Base-by-base conservation (phyloP, 2,329 filamentous ascomycete genomes). In the Neofusicoccum ribis region DNA sequence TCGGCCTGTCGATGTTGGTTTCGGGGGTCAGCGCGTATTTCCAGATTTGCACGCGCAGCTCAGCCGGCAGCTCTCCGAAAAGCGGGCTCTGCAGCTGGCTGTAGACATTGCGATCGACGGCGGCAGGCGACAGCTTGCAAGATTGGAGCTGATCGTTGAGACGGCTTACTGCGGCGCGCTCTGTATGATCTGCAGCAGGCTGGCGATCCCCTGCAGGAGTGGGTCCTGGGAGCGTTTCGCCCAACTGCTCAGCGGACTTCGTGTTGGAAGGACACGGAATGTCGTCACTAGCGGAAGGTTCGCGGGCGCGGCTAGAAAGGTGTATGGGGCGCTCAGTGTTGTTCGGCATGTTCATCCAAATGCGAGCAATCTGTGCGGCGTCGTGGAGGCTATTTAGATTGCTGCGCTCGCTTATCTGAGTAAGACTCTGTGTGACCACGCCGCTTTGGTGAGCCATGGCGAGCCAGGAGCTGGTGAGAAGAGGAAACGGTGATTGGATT, bases 31-130 rank as follows among this genome's bases (percentile, higher is more conserved):
- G 43, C 14, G 56, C 56, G 31, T 47, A 31, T n/a, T 49, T n/a
- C 56, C 56, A 60, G n/a, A 60, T 20, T 6, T 36, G 43, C n/a
- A 60, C 12, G 8, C 56, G 56, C 43, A 60, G 31, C 41, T 60
- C 56, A n/a, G 56, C 31, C 9, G 56, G 56, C 9, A 60, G 27
- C 27, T 47, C 37, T 8, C 56, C 56, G 15, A 60, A 60, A 9
- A 60, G 56, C 56, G 56, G 56, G 56, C 56, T 60, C 56, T 60
- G 41, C 41, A 37, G 31, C 31, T 60, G 56, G 27, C 8, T 15
- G 23, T 60, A 60, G 8, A 34, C n/a, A 60, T 60, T 47, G 43
- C 39, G 56, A 60, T 60, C 56, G 31, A 4, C 31, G 5, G 11
- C 2, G 31, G 15, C 56, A 37, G 37, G 23, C 23, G 54, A 20